Evolutionary conservation across 2,329 filamentous ascomycete species (phyloP).

Genomic region (Hypoxylon sp.): DNA sequence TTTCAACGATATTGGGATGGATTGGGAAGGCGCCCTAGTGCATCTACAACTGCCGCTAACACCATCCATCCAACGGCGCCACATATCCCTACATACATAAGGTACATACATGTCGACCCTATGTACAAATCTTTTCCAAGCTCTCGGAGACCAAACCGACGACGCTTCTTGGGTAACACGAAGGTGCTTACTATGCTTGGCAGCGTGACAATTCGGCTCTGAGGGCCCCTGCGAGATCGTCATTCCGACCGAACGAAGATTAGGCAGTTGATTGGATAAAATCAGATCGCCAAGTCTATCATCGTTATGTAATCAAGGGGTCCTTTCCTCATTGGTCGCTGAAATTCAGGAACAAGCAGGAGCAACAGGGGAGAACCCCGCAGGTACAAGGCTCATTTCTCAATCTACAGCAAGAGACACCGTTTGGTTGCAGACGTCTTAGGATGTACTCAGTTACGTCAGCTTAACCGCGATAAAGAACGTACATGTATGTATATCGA

Average conservation of each 20-base stretch:
- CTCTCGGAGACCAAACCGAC: conserved; percentile 5
- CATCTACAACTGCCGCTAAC: not conserved
- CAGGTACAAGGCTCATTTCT: conserved; percentile 31
- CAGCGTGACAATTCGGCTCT: conserved; percentile 23
- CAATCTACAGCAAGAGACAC: conserved; percentile 22
- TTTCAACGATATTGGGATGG: not conserved
- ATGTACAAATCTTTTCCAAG: not conserved
- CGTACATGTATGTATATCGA: too few relatives aligned
- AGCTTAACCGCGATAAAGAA: conserved; percentile 6
- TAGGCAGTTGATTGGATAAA: conserved; percentile 29
- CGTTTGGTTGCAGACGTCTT: conserved; percentile 3
- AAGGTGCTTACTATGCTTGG: conserved; percentile 34
- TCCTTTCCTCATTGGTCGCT: conserved; percentile 33
- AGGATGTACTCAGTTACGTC: conserved; percentile 1
- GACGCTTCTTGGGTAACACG: conserved; percentile 9
- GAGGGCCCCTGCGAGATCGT: conserved; percentile 37
- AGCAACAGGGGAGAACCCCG: conserved; percentile 28
- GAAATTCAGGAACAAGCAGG: conserved; percentile 35
- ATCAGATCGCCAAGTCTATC: conserved; percentile 25
- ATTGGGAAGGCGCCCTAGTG: too few relatives aligned
- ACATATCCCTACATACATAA: conserved; percentile 7
- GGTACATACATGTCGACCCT: not conserved
- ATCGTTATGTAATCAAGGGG: conserved; percentile 35
- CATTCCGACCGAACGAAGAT: conserved; percentile 38
- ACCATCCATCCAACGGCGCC: not conserved